Conservation (phyloP, 371 early-diverging fungal species). For the Mortierella sp. region DNA sequence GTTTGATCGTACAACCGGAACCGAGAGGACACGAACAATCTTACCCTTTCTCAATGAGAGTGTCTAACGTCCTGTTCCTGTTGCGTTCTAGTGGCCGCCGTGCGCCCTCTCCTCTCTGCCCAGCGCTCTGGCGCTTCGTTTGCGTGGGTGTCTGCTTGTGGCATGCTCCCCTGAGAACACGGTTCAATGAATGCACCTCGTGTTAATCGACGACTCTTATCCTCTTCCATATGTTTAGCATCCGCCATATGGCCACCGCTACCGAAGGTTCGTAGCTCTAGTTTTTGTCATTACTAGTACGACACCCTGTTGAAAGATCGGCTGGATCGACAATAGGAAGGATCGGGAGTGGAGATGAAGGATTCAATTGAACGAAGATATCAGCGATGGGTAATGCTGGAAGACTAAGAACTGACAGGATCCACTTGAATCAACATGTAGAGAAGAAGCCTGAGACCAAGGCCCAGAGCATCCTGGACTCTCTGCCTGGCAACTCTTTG, state of each 20-base stretch:
- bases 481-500: slow-evolving; percentile 90
- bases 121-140: slow-evolving; percentile 54
- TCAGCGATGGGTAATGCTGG: too few relatives aligned
- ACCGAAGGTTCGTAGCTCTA: slow-evolving; percentile 45
- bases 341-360: too few relatives aligned
- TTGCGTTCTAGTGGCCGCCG: slow-evolving; percentile 44
- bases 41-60: too few relatives aligned
- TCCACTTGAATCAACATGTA: slow-evolving; percentile 8
- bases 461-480: slow-evolving; percentile 88
- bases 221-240: slow-evolving; percentile 13
- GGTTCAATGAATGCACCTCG: too few relatives aligned
- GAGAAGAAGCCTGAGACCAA: slow-evolving; percentile 62
- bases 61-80: neutral
- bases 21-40: too few relatives aligned
- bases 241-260: slow-evolving; percentile 56
- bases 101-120: slow-evolving; percentile 55
- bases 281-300: neutral
- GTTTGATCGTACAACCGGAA: too few relatives aligned
- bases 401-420: too few relatives aligned
- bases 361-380: too few relatives aligned
- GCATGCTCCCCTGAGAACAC: too few relatives aligned
- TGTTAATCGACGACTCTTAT: too few relatives aligned
- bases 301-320: too few relatives aligned
- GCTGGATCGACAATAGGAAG: too few relatives aligned
- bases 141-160: slow-evolving; percentile 45